Percentiles rank a stretch among this genome's conserved stretches.
These are phyloP conservation scores for Pythium rishiriense DNA, from an alignment of 352 stramenopile genomes.

Conservation along the genomic window DNA sequence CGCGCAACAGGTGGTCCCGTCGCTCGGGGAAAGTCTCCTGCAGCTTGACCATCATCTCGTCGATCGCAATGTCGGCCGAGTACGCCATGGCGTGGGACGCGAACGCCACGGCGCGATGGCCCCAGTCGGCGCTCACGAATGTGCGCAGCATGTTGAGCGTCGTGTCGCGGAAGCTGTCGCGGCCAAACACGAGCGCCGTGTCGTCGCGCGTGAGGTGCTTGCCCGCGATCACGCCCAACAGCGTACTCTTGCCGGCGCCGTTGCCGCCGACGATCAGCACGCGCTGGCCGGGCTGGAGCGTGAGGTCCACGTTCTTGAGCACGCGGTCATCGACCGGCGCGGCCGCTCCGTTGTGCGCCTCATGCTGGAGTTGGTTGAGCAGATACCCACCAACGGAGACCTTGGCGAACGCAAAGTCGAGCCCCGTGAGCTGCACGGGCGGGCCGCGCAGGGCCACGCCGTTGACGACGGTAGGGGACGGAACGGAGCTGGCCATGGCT, in stretches of 20 bases:
- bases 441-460: constrained; percentile 25
- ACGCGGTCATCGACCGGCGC: constrained; percentile 58
- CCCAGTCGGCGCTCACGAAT: constrained; percentile 97
- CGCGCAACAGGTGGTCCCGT: constrained; percentile 91
- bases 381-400: constrained; percentile 63
- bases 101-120: constrained; percentile 95
- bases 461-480: constrained; percentile 21
- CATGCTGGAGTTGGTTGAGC: constrained; percentile 58
- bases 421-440: constrained; percentile 53
- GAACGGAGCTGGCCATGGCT: constrained; percentile 18
- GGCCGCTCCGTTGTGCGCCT: constrained; percentile 20
- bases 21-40: constrained; percentile 94
- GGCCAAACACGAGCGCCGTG: constrained; percentile 79
- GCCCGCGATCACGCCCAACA: constrained; percentile 93
- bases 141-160: constrained; percentile 91
- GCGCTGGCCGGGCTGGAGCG: constrained; percentile 77
- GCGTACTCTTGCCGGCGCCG: constrained; percentile 93
- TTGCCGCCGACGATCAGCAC: constrained; percentile 96
- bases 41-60: constrained; percentile 96
- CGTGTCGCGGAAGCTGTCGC: constrained; percentile 96
- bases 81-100: constrained; percentile 86
- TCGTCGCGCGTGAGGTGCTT: constrained; percentile 93
- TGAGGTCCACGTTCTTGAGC: constrained; percentile 86
- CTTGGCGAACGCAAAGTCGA: constrained; percentile 80
- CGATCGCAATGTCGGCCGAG: constrained; percentile 94